These are phyloP conservation scores for Sarcodon aspratus DNA, from an alignment of 768 basidiomycete genomes.

Conservation along the genomic window DNA sequence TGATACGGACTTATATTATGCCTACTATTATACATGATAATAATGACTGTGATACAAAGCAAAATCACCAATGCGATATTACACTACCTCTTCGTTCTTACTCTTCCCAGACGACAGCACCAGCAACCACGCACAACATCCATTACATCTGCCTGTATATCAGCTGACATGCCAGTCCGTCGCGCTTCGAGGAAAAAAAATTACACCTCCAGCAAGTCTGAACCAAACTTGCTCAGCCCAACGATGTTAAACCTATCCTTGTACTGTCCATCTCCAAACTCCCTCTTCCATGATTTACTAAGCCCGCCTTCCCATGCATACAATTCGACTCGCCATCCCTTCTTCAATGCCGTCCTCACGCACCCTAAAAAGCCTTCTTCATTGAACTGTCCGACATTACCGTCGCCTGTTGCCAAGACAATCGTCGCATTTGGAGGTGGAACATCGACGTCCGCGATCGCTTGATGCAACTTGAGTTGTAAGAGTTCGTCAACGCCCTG, in stretches of 20 bases:
- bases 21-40: too few species aligned
- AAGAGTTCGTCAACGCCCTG: conserved; percentile 94
- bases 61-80: too few species aligned
- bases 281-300: conserved; percentile 66
- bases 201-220: conserved; percentile 24
- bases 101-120: too few species aligned
- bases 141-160: too few species aligned
- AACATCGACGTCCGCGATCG: conserved; percentile 58
- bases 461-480: conserved; percentile 86
- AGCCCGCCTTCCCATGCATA: conserved; percentile 85
- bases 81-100: too few species aligned
- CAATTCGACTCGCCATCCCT: conserved; percentile 89
- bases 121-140: too few species aligned
- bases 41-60: too few species aligned
- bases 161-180: too few species aligned
- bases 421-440: conserved; percentile 63
- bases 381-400: conserved; percentile 85
- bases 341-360: conserved; percentile 73
- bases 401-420: conserved; percentile 90
- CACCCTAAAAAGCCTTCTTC: conserved; percentile 89
- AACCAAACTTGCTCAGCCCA: conserved; percentile 24
- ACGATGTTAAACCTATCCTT: too few species aligned
- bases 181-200: neutral
- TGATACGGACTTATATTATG: too few species aligned
- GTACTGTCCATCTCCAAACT: too few species aligned